Evolutionary conservation across 164 flowering plant genomes (phyloP), one percentile per base, ranked within the genome.

Genomic region (Aristolochia fimbriata): DNA sequence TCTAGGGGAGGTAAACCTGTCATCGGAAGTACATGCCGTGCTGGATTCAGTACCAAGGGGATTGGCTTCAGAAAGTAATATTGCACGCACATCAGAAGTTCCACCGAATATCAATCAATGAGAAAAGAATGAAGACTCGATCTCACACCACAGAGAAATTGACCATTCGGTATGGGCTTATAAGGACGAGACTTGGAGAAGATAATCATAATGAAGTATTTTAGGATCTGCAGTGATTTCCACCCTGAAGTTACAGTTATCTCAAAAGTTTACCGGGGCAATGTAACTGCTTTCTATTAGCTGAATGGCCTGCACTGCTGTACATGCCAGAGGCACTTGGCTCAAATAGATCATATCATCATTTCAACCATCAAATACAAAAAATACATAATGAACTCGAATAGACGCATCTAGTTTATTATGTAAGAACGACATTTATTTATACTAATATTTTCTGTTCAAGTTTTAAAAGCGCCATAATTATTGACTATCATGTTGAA

Each of bases 111-210:
- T 65, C 37, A 57, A 65, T 15, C n/a, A n/a, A n/a, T 57, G 24
- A 51, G 16, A 58, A 51, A 51, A 65, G 27, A 58, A 57, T 46
- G 66, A 56, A 63, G 30, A 31, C 25, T 31, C 47, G 20, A 51
- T 60, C 37, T 57, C 61, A 15, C 61, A 49, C 56, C 67, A 57
- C 61, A 22, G 61, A 64, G 47, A 64, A 64, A 57, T 37, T 65
- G 33, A 52, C 62, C 8, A 43, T 52, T 19, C 51, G 51, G 45
- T 65, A 37, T 45, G 68, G 62, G 45, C 52, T 65, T 11, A 54
- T 65, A 17, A 65, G 52, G 68, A 51, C 52, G 24, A 51, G 21
- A 19, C 65, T 56, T 15, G 48, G 54, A 25, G 41, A 51, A 12
- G 47, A 65, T 31, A 45, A 47, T 62, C 21, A 62, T 58, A 23